Conservation (phyloP, 148 eudicot genomes). For the Camellia lanceoleosa region DNA sequence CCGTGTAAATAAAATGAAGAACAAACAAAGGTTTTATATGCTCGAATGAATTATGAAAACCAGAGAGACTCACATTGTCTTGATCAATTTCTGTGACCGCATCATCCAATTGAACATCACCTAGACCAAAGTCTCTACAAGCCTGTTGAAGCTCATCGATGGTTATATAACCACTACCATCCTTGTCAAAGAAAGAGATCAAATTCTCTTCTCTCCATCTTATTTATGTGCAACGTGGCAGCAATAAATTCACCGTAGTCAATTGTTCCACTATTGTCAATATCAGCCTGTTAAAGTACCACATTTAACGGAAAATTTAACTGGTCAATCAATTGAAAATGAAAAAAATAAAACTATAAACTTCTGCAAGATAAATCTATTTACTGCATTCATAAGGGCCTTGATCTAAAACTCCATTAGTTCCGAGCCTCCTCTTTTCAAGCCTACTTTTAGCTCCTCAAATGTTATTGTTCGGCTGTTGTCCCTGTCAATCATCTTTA, state of each 20-base stretch:
- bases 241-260: slow-evolving; percentile 45
- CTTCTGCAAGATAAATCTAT: not conserved
- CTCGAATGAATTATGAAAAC: not conserved
- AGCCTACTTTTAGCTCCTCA: slow-evolving; percentile 36
- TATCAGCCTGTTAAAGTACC: slow-evolving; percentile 28
- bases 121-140: slow-evolving; percentile 37
- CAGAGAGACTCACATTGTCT: slow-evolving; percentile 31
- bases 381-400: slow-evolving; percentile 39
- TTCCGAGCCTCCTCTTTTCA: slow-evolving; percentile 33
- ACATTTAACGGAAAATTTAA: not conserved
- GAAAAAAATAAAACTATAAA: not conserved
- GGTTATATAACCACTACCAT: slow-evolving; percentile 39
- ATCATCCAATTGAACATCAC: slow-evolving; percentile 36
- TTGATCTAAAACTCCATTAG: slow-evolving; percentile 36
- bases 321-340: not conserved
- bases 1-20: slow-evolving; percentile 7
- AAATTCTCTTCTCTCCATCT: slow-evolving; percentile 40
- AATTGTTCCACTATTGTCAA: slow-evolving; percentile 37
- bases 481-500: slow-evolving; percentile 43
- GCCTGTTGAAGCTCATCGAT: slow-evolving; percentile 42
- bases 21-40: not conserved
- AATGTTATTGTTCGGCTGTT: slow-evolving; percentile 41
- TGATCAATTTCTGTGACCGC: slow-evolving; percentile 38
- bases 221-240: slow-evolving; percentile 43
- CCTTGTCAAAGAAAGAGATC: slow-evolving; percentile 37